Evolutionary conservation across 176 grass and related monocot species (phyloP).

Genomic region (Zizania latifolia): DNA sequence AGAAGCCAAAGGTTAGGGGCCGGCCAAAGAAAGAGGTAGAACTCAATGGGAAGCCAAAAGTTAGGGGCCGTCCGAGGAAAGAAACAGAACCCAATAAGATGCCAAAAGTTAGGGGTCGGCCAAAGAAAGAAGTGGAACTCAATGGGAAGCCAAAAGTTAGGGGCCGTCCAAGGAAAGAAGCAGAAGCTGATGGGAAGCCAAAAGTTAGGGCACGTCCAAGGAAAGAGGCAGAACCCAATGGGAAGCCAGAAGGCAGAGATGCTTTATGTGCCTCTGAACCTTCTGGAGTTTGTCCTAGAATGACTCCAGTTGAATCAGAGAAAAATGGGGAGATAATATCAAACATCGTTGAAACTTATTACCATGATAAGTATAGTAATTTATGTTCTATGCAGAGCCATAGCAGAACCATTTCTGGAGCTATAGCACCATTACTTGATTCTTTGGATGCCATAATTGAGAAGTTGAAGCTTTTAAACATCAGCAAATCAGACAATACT

Average conservation of each 20-base stretch:
- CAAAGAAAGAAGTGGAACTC: slow-evolving; percentile 25
- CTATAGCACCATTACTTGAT: slow-evolving; percentile 20
- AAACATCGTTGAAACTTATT: background rate
- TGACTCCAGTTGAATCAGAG: background rate
- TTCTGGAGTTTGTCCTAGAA: slow-evolving; percentile 11
- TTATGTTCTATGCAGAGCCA: background rate
- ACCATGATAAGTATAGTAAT: slow-evolving; percentile 9
- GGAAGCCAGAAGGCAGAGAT: slow-evolving; percentile 19
- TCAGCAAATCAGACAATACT: slow-evolving; percentile 10
- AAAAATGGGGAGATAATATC: background rate
- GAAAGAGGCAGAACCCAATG: slow-evolving; percentile 14
- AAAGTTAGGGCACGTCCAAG: slow-evolving; percentile 32
- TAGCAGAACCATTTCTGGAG: slow-evolving; percentile 18
- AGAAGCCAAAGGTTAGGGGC: slow-evolving; percentile 26
- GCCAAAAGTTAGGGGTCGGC: slow-evolving; percentile 25
- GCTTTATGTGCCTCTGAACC: slow-evolving; percentile 26
- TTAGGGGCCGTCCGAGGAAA: slow-evolving; percentile 27
- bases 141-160: slow-evolving; percentile 38
- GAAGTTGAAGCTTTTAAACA: slow-evolving; percentile 50
- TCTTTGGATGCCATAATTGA: slow-evolving; percentile 46
- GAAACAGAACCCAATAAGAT: slow-evolving; percentile 20
- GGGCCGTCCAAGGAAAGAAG: slow-evolving; percentile 32
- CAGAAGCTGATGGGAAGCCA: slow-evolving; percentile 19
- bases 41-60: slow-evolving; percentile 22
- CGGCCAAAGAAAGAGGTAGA: slow-evolving; percentile 24